Percentiles rank a stretch among this genome's conserved stretches.
These are phyloP conservation scores for Nidularia pulvinata DNA, from an alignment of 768 basidiomycete species.

Conservation along the genomic window DNA sequence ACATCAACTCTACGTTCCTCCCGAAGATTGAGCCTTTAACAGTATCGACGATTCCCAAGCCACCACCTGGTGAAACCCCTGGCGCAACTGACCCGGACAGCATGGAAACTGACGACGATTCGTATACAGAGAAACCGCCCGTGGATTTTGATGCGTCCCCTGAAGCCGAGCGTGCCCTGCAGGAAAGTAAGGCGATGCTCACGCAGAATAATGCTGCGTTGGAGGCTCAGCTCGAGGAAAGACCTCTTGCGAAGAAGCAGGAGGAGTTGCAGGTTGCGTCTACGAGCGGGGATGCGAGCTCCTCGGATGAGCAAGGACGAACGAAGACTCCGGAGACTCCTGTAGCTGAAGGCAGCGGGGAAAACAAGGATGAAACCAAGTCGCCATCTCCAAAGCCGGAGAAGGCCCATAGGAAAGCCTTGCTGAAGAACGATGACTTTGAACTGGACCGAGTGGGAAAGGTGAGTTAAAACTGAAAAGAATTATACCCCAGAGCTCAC, in stretches of 20 bases:
- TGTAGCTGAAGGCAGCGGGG: neutral
- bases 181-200: slow-evolving; percentile 53
- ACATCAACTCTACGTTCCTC: slow-evolving; percentile 95
- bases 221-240: slow-evolving; percentile 83
- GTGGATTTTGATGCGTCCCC: slow-evolving; percentile 11
- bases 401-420: slow-evolving; percentile 60
- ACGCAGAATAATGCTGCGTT: slow-evolving; percentile 73
- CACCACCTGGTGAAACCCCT: slow-evolving; percentile 12
- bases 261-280: slow-evolving; percentile 64
- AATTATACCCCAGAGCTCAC: slow-evolving; percentile 2
- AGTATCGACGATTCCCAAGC: slow-evolving; percentile 25
- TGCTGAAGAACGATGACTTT: slow-evolving; percentile 85
- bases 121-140: neutral
- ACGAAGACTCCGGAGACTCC: neutral
- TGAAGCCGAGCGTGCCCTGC: slow-evolving; percentile 42
- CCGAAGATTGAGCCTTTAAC: slow-evolving; percentile 71
- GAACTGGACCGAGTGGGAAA: slow-evolving; percentile 80
- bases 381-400: slow-evolving; percentile 29
- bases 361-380: neutral
- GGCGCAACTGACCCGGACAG: slow-evolving; percentile 6
- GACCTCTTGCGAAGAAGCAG: slow-evolving; percentile 88
- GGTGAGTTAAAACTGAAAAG: slow-evolving; percentile 38
- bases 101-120: neutral
- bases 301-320: slow-evolving; percentile 6
- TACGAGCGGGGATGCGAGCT: slow-evolving; percentile 11